phyloP scores from a whole-genome alignment of 495 filamentous ascomycete species.

The Aspergillus ostianus region DNA sequence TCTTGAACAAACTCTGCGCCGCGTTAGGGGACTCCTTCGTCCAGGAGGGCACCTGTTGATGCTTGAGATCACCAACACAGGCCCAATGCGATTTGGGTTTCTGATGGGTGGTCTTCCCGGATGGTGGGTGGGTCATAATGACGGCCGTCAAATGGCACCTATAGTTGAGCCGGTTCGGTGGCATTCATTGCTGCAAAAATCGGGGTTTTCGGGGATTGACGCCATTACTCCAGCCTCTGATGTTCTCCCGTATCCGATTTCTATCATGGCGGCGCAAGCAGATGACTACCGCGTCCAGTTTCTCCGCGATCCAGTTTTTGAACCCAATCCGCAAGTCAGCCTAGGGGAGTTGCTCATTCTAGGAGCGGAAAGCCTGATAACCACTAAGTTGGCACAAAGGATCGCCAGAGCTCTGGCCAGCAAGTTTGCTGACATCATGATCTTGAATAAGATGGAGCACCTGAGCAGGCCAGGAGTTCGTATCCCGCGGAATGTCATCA shows the following conservation, averaged over 20 bases:
- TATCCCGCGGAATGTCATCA: slow-evolving; percentile 24
- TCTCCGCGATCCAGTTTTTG: neutral
- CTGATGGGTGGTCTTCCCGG: slow-evolving; percentile 12
- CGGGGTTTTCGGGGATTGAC: neutral
- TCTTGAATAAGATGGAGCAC: neutral
- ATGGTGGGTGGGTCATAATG: neutral
- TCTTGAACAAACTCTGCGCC: slow-evolving; percentile 21
- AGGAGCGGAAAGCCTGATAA: neutral
- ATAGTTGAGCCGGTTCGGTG: neutral
- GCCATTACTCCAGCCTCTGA: neutral
- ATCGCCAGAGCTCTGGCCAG: neutral
- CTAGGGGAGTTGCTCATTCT: neutral
- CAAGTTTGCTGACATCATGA: neutral
- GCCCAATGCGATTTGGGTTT: slow-evolving; percentile 21
- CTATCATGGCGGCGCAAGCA: neutral
- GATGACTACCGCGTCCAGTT: neutral
- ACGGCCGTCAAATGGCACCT: neutral
- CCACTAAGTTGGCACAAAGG: neutral
- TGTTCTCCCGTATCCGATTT: neutral
- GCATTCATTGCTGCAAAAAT: neutral
- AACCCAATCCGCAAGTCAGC: neutral
- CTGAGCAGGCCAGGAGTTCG: neutral
- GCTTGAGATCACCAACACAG: slow-evolving; percentile 39
- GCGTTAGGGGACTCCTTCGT: neutral
- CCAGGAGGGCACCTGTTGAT: slow-evolving; percentile 17